Evolutionary conservation across 768 basidiomycete species (phyloP).

Genomic region (Clavaria fumosa): DNA sequence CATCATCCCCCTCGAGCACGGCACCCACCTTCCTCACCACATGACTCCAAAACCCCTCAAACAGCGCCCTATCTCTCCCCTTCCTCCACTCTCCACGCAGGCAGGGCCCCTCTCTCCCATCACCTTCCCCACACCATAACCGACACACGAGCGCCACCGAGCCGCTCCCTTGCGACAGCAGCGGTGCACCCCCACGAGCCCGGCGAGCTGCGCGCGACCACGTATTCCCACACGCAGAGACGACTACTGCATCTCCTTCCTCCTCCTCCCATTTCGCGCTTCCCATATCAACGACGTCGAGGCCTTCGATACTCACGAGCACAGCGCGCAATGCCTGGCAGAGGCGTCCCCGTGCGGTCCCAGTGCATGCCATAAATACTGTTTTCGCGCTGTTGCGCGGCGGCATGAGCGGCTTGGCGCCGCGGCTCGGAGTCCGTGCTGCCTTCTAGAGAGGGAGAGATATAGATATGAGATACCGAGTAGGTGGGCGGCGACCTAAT

Average conservation of each 20-base stretch:
- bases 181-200: slow-evolving; percentile 8
- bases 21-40: slow-evolving; percentile 32
- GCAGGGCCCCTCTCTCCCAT: background rate
- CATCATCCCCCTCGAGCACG: background rate
- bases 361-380: slow-evolving; percentile 13
- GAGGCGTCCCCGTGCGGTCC: slow-evolving; percentile 6
- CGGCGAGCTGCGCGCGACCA: slow-evolving; percentile 60
- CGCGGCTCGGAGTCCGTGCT: slow-evolving; percentile 45
- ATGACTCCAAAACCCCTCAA: slow-evolving; percentile 58
- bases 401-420: slow-evolving; percentile 42
- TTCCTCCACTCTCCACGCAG: slow-evolving; percentile 47
- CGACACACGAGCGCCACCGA: slow-evolving; percentile 15
- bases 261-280: too few relatives aligned
- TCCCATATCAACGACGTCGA: too few relatives aligned
- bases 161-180: background rate
- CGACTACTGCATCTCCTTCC: slow-evolving; percentile 11
- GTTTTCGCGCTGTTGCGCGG: slow-evolving; percentile 39
- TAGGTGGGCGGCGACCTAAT: slow-evolving; percentile 5
- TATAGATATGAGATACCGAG: slow-evolving; percentile 22
- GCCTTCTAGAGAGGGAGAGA: slow-evolving; percentile 29
- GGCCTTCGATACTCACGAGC: slow-evolving; percentile 20
- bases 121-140: slow-evolving; percentile 11
- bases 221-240: slow-evolving; percentile 26
- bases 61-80: slow-evolving; percentile 39
- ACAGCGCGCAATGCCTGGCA: slow-evolving; percentile 15